Base-by-base conservation (phyloP, 805 yeast species). In the Torulaspora gathmanii region DNA sequence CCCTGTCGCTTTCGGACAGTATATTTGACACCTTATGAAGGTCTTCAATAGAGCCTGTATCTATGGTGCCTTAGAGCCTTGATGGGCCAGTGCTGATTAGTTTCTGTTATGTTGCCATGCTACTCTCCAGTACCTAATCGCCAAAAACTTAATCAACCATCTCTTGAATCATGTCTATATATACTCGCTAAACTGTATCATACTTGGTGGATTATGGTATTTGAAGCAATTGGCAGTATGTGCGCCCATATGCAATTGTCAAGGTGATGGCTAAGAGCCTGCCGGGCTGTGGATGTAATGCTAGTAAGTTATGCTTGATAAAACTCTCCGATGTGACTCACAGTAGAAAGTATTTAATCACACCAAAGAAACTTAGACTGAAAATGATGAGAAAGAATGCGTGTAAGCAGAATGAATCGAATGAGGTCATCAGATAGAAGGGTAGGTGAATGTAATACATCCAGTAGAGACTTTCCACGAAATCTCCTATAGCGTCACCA, bases 371-470 rank as follows among this genome's bases (percentile, higher is more conserved):
- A 45, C 69, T 60, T 8, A 71, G 47, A 16, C 72, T 63, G 48
- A 70, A 58, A 13, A 71, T 50, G 4, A 63, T 55, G 20, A 72
- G 53, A 51, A 69, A 69, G 47, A 70, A 65, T 3, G 59, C 47
- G 52, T 70, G 76, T 13, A 72, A 50, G 12, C 67, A 52, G 40
- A 68, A 67, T 2, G 75, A 72, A 42, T 72, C 75, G 36, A 63
- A 66, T 3, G 64, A 52, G 19, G 73, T 69, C 74, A 72, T 69
- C 42, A 72, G 46, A 46, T 71, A 71, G 51, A 66, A 71, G 13
- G 76, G 76, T 37, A 71, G 51, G 51, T 72, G 74, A 20, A 71
- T 64, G 42, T 71, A 71, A 48, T 72, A 72, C 39, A 65, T 69
- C 75, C 75, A 72, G 49, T 69, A 71, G 15, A 70, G 47, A 15